A percentile compares a stretch with the other conserved stretches of the same genome.
phyloP scores from a whole-genome alignment of 2,329 filamentous ascomycete species.

The Alternaria incomplexa region DNA sequence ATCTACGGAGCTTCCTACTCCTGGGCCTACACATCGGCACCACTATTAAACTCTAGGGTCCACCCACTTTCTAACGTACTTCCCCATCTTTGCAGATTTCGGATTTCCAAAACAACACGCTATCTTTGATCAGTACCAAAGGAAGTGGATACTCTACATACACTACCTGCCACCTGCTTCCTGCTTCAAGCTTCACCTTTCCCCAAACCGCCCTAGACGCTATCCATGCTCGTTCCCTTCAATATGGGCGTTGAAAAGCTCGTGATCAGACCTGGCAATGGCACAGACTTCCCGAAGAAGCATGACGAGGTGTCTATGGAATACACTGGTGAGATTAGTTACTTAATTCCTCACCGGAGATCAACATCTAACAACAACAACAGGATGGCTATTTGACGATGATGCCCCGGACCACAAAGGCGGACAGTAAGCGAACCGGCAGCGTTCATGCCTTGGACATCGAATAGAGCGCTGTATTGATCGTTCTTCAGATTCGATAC shows the following conservation, averaged over 20 bases:
- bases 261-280: conserved; percentile 66
- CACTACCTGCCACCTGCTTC: neutral
- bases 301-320: conserved; percentile 84
- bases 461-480: conserved; percentile 13
- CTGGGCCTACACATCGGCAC: conserved; percentile 16
- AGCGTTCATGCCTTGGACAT: neutral
- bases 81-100: neutral
- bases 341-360: neutral
- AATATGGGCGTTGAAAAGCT: conserved; percentile 71
- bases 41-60: conserved; percentile 29
- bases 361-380: conserved; percentile 14
- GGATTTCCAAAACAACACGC: neutral
- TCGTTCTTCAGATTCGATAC: conserved; percentile 77
- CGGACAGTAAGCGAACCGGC: conserved; percentile 64
- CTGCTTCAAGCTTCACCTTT: neutral
- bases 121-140: neutral
- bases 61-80: conserved; percentile 14
- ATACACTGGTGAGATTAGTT: conserved; percentile 68
- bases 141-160: neutral
- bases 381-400: conserved; percentile 75
- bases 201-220: neutral
- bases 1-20: conserved; percentile 36
- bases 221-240: neutral
- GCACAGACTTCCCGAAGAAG: conserved; percentile 62
- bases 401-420: conserved; percentile 69